These are phyloP conservation scores for Tylopilus subfusipes DNA, from an alignment of 768 basidiomycete genomes.

Conservation along the genomic window DNA sequence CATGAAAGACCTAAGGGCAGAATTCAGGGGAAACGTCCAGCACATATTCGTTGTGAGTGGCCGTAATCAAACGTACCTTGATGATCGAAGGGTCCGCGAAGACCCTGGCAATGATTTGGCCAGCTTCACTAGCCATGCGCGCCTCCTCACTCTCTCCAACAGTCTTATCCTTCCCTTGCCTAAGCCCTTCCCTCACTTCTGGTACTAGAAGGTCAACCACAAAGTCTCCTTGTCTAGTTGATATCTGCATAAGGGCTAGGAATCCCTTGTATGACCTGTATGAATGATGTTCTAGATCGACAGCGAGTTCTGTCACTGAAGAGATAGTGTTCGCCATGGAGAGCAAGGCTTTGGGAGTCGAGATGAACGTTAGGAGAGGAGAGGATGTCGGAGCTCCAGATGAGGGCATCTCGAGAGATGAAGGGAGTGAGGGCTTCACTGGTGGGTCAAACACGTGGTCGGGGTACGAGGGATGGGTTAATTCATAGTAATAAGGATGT, in stretches of 20 bases:
- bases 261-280: conserved; percentile 84
- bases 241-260: conserved; percentile 90
- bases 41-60: not conserved
- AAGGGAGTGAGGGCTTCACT: conserved; percentile 48
- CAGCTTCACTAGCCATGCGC: conserved; percentile 22
- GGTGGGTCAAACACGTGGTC: conserved; percentile 56
- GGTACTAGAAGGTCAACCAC: conserved; percentile 74
- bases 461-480: conserved; percentile 70
- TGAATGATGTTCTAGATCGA: conserved; percentile 94
- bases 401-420: conserved; percentile 55
- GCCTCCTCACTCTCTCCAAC: conserved; percentile 9
- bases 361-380: conserved; percentile 64
- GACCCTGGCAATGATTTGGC: conserved; percentile 46
- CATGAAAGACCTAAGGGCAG: conserved; percentile 75
- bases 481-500: conserved; percentile 88
- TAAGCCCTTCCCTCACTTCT: conserved; percentile 65
- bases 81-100: conserved; percentile 82
- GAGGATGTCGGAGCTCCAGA: not conserved
- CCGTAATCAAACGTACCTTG: conserved; percentile 52
- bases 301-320: conserved; percentile 71
- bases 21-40: not conserved
- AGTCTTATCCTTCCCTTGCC: conserved; percentile 49
- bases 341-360: conserved; percentile 51
- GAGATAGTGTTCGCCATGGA: conserved; percentile 68
- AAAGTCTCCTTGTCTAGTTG: conserved; percentile 80